Conservation (phyloP, 805 yeast species). For the Candida pseudofarinosa region DNA sequence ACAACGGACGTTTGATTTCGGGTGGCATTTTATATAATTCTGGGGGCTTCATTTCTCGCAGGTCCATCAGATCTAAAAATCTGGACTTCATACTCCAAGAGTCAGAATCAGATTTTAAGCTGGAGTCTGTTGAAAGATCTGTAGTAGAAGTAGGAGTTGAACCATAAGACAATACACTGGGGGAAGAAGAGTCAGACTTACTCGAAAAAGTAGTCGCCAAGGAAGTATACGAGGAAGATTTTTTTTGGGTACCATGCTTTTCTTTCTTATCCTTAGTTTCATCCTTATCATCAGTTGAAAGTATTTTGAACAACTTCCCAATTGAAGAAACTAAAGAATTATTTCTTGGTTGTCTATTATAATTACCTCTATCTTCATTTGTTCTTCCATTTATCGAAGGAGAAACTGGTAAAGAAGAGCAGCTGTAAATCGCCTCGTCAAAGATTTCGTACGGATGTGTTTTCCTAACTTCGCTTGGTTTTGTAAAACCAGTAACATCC, state of each 20-base stretch:
- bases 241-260: constrained; percentile 10
- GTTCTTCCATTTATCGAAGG: neutral
- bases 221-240: constrained; percentile 34
- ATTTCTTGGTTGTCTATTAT: constrained; percentile 8
- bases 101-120: constrained; percentile 28
- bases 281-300: constrained; percentile 23
- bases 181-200: constrained; percentile 33
- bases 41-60: constrained; percentile 21
- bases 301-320: constrained; percentile 33
- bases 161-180: constrained; percentile 33
- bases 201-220: constrained; percentile 29
- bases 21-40: constrained; percentile 41
- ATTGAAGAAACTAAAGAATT: constrained; percentile 29
- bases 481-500: constrained; percentile 10
- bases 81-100: constrained; percentile 6
- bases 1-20: constrained; percentile 42
- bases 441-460: constrained; percentile 61
- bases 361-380: constrained; percentile 3
- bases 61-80: constrained; percentile 2
- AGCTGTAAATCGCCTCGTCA: constrained; percentile 59
- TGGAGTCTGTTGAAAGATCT: constrained; percentile 30
- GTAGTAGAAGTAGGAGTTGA: constrained; percentile 35
- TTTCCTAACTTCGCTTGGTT: constrained; percentile 38
- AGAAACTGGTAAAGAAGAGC: constrained; percentile 19
- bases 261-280: constrained; percentile 3